Evolutionary conservation across 2,329 filamentous ascomycete species (phyloP), one percentile per base, ranked within the genome.

Genomic region (Leptographium procerum): DNA sequence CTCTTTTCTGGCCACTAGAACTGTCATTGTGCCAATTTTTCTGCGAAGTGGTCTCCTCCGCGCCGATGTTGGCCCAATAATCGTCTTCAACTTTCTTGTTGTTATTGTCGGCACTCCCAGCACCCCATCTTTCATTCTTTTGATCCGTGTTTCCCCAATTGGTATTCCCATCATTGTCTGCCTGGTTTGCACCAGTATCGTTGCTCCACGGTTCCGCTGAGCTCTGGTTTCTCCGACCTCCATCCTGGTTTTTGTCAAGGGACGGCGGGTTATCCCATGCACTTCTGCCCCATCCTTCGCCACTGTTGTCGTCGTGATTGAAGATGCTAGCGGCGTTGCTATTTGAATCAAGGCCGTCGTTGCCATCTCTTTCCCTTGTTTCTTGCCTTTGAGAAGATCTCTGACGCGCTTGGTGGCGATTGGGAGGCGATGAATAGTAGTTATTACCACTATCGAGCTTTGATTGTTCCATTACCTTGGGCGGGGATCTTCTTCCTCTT

Each of bases 341-440:
- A 55, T 61, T 61, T 16, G 61, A 52, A 9, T 57, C 7, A 1
- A 57, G 34, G 28, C 54, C 59, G 24, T 51, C 56, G 3, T 55
- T 45, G 34, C 72, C 63, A 72, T 79, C 0, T 72, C 71, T 36
- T 77, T 78, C 24, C 73, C 33, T 66, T 13, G 65, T 6, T 13
- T 26, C 19, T 28, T 50, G 26, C 14, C 47, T 14, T 9, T 48
- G 57, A 4, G 74, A 74, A 58, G 77, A 71, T 8, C 73, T 72
- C 53, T 72, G 69, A 5, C 76, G 75, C 11, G 31, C 45, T 19
- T 34, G 22, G 16, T 19, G 16, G 14, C 34, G 50, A 13, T 34
- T 14, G 6, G 31, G 47, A 24, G 47, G 31, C 24, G 47, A 48
- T 16, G 34, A 28, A 13, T 53, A 8, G 13, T 34, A 28, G 13